These are phyloP conservation scores for Podospora pseudocomata DNA, from an alignment of 495 filamentous ascomycete genomes.

Conservation along the genomic window DNA sequence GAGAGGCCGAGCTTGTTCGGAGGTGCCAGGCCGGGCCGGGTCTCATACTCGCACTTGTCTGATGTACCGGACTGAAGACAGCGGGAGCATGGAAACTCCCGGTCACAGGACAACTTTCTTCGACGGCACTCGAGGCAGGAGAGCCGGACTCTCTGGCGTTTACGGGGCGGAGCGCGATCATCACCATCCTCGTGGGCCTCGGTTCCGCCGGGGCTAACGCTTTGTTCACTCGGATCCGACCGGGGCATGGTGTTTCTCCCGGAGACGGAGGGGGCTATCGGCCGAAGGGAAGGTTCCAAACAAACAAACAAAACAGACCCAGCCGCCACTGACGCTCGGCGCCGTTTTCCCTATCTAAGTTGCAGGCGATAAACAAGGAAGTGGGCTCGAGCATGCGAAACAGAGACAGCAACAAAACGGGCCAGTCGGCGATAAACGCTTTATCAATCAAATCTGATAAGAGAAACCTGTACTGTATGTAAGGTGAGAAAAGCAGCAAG, in stretches of 20 bases:
- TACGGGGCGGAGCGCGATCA: conserved; percentile 38
- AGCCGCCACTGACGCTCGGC: background rate
- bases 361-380: background rate
- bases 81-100: conserved; percentile 50
- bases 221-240: conserved; percentile 32
- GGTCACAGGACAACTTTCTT: conserved; percentile 50
- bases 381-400: conserved; percentile 1
- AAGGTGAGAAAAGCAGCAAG: background rate
- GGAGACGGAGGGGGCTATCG: conserved; percentile 20
- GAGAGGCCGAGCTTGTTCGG: conserved; percentile 38
- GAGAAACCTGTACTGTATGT: background rate
- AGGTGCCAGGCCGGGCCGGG: conserved; percentile 41
- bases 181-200: conserved; percentile 27
- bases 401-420: background rate
- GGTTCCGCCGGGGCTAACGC: conserved; percentile 19
- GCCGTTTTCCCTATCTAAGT: background rate
- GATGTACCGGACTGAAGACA: conserved; percentile 50
- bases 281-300: background rate
- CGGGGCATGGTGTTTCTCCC: conserved; percentile 12
- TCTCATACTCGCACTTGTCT: conserved; percentile 49
- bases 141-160: conserved; percentile 48
- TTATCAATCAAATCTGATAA: conserved; percentile 10
- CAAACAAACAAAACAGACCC: background rate
- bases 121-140: conserved; percentile 50
- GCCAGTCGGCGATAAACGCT: background rate